Conservation (phyloP, 495 filamentous ascomycete genomes). For the Xylaria venustula region DNA sequence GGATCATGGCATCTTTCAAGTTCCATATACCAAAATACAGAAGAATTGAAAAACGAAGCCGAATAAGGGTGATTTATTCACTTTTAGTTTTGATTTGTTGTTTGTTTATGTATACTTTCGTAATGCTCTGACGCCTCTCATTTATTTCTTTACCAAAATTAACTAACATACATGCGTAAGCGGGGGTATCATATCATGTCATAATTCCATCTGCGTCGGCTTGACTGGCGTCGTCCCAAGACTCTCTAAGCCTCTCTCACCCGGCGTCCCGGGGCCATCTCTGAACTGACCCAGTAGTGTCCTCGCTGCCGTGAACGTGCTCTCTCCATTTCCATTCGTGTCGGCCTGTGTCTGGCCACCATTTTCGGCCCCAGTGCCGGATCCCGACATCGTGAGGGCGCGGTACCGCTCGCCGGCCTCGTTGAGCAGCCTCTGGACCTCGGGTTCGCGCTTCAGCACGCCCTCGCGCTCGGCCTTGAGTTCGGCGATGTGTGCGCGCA, state of each 20-base stretch:
- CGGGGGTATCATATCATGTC: conserved; percentile 10
- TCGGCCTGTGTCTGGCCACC: conserved; percentile 39
- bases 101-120: too few species aligned
- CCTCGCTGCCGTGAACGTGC: conserved; percentile 25
- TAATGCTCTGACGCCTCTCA: neutral
- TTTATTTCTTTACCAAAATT: neutral
- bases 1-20: conserved; percentile 6
- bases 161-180: neutral
- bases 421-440: conserved; percentile 78
- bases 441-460: conserved; percentile 70
- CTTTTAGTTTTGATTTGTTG: neutral
- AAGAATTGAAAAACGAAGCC: neutral
- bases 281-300: conserved; percentile 26
- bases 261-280: conserved; percentile 30
- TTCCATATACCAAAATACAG: conserved; percentile 3
- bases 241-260: conserved; percentile 58
- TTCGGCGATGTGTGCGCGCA: conserved; percentile 30
- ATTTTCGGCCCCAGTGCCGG: conserved; percentile 20
- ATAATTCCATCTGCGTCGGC: conserved; percentile 30
- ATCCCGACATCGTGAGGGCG: conserved; percentile 34
- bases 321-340: conserved; percentile 35
- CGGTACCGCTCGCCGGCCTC: conserved; percentile 78
- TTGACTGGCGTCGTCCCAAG: conserved; percentile 60
- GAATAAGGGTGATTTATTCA: neutral
- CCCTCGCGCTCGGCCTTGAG: conserved; percentile 47